These are phyloP conservation scores for Penicillium brasilianum DNA, from an alignment of 2,329 filamentous ascomycete species.

Conservation along the genomic window DNA sequence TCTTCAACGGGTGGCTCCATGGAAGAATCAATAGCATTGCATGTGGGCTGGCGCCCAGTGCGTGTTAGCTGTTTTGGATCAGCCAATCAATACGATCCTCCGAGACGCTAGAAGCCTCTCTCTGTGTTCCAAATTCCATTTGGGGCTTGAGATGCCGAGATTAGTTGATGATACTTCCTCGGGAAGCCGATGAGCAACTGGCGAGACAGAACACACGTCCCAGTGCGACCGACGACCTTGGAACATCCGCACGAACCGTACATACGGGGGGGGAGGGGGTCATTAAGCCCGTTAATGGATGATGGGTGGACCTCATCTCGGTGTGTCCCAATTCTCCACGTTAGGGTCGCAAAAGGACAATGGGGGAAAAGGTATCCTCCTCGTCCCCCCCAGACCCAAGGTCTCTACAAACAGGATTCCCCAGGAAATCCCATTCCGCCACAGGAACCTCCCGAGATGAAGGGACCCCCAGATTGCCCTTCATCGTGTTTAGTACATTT, in stretches of 20 bases:
- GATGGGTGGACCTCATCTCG: not conserved
- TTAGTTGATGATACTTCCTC: conserved; percentile 8
- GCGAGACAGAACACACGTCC: not conserved
- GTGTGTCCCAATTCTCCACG: no score
- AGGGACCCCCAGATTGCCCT: conserved; percentile 9
- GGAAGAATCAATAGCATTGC: not conserved
- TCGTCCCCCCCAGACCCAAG: not conserved
- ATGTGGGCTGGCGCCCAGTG: not conserved
- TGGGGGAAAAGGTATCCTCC: not conserved
- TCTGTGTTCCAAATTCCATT: not conserved
- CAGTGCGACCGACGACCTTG: not conserved
- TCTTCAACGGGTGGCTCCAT: conserved; percentile 18
- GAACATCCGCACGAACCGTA: not conserved
- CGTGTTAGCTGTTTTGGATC: not conserved
- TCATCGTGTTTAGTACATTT: not conserved
- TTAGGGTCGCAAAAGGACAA: no score
- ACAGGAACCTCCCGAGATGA: not conserved
- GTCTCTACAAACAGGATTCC: conserved; percentile 1
- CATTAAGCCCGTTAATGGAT: no score
- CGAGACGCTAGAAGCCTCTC: conserved; percentile 11
- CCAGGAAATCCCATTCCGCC: not conserved
- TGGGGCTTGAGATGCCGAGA: conserved; percentile 16
- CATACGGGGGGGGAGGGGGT: no score
- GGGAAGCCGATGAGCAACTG: conserved; percentile 18
- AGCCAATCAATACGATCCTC: conserved; percentile 11